Base-by-base conservation (phyloP, 2,329 filamentous ascomycete species). In the Aureobasidium sp. region DNA sequence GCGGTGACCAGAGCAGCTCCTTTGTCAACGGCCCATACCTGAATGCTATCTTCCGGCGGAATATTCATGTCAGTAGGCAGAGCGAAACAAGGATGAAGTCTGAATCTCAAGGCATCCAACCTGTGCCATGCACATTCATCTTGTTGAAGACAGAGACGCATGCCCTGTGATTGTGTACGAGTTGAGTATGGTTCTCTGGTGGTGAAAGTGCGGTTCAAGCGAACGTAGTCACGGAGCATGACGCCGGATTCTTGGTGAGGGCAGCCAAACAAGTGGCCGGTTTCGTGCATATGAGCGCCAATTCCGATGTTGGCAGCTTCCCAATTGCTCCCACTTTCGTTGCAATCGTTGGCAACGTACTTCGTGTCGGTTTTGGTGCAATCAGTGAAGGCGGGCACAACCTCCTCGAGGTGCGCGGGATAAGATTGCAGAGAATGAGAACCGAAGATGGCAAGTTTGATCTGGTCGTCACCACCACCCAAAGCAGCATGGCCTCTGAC, bases 231-330 rank as follows among this genome's bases (percentile, higher is more conserved):
- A 62, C 90, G 83, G 56, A 92, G 79, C 93, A 97, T 97, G 65
- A 97, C 82, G n/a, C 94, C 93, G 32, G 80, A 88, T 70, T 94
- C 90, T 71, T 95, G 91, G 71, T 95, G 90, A 10, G 91, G 90
- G 67, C 90, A 95, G 55, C 93, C 93, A 67, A 97, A 89, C 26
- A 96, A 75, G 75, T 96, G 93, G 3, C 93, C 93, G 0, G 88
- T 88, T 75, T 97, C 92, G 73, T 96, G 93, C 52, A 97, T 75
- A 74, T 97, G 93, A 10, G 91, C 92, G 8, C 93, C 93, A 66
- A 97, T 95, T 34, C 92, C 92, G 64, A 96, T 88, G 68, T 93
- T 96, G 29, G 90, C 92, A n/a, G 92, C 87, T 73, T 97, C 93
- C 93, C 93, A 97, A 51, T 87, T 94, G 71, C 90, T 96, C 27